A percentile compares a stretch with the other conserved stretches of the same genome.
Evolutionary conservation across 306 rosid species (phyloP).

Genomic region (Citrullus colocynthis): DNA sequence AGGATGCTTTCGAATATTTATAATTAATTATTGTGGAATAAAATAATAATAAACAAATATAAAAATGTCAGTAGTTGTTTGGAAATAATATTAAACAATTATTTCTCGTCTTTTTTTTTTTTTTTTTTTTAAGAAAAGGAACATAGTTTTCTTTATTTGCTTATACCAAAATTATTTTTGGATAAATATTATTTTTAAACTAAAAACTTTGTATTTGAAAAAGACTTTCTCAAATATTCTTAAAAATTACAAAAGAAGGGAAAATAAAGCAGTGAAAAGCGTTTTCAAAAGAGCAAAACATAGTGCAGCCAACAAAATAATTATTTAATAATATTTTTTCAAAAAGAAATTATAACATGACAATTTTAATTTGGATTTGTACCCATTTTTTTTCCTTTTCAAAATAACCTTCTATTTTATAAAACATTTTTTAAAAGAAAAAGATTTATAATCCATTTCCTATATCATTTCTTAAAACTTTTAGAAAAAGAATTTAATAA

Average conservation of each 20-base stretch:
- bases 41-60: background rate
- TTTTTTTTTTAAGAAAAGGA: no score
- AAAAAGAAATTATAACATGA: no score
- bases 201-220: background rate
- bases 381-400: no score
- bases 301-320: no score
- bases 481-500: no score
- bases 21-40: background rate
- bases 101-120: background rate
- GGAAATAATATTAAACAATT: background rate
- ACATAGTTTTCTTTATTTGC: background rate
- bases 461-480: no score
- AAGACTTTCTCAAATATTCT: background rate
- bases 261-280: background rate
- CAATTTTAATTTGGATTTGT: no score
- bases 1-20: background rate
- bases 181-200: background rate
- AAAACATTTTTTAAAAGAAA: no score
- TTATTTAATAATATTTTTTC: no score
- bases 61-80: background rate
- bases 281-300: no score
- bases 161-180: background rate
- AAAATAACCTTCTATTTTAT: no score
- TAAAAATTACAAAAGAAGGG: background rate
- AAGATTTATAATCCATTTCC: no score